Percentiles rank a stretch among this genome's conserved stretches.
These are phyloP conservation scores for Lachancea sp. DNA, from an alignment of 805 yeast species.

Conservation along the genomic window DNA sequence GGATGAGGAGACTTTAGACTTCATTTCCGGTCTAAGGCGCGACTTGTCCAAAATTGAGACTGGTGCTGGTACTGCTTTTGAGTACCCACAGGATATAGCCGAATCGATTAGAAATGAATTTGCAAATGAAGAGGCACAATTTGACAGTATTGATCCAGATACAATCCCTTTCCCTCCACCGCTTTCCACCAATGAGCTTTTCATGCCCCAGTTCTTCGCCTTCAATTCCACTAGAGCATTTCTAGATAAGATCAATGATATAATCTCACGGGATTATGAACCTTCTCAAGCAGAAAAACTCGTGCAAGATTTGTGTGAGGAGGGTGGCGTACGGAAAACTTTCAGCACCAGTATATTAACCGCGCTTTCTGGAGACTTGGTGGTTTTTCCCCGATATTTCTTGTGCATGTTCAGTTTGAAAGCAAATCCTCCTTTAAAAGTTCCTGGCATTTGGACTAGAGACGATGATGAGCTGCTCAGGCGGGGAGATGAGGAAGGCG, in stretches of 20 bases:
- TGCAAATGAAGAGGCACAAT: conserved; percentile 26
- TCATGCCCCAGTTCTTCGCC: conserved; percentile 31
- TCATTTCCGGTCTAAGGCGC: conserved; percentile 28
- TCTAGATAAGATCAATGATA: conserved; percentile 34
- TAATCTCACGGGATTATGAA: conserved; percentile 37
- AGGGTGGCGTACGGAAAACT: conserved; percentile 38
- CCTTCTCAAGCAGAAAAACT: conserved; percentile 40
- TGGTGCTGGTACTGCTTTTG: conserved; percentile 23
- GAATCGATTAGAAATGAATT: conserved; percentile 32
- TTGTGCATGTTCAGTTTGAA: conserved; percentile 37
- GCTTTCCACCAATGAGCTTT: conserved; percentile 28
- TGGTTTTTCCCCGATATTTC: conserved; percentile 38
- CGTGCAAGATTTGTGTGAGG: conserved; percentile 37
- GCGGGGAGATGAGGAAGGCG: conserved; percentile 31
- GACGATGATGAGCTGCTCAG: conserved; percentile 38
- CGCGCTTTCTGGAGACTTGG: conserved; percentile 40
- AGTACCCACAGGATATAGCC: conserved; percentile 32
- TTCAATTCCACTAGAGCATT: conserved; percentile 27
- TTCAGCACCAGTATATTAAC: conserved; percentile 40
- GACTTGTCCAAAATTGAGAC: conserved; percentile 24
- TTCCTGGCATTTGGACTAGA: conserved; percentile 42
- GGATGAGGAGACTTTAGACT: conserved; percentile 34
- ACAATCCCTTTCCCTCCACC: conserved; percentile 32
- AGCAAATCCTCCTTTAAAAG: conserved; percentile 38
- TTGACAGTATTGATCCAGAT: conserved; percentile 26